phyloP scores from a whole-genome alignment of 768 basidiomycete genomes.

The Mycena polygramma region DNA sequence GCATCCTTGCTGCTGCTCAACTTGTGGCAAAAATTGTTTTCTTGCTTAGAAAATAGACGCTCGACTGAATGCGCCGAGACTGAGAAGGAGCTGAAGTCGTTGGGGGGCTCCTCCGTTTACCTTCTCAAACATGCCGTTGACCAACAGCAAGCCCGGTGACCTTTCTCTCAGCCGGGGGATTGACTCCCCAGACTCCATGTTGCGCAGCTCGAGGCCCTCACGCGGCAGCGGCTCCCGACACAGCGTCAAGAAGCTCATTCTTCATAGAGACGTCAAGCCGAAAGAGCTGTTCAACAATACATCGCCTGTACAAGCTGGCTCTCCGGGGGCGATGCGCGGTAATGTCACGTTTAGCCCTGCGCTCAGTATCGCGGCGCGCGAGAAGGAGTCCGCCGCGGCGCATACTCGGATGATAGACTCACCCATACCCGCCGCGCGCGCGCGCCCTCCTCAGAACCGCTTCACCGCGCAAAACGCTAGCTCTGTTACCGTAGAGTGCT shows the following conservation, averaged over 20 bases:
- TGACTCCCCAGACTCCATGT: constrained; percentile 72
- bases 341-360: constrained; percentile 83
- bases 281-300: constrained; percentile 74
- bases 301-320: constrained; percentile 41
- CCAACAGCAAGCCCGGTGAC: constrained; percentile 67
- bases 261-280: constrained; percentile 88
- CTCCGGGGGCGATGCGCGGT: constrained; percentile 58
- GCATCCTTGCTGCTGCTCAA: constrained; percentile 7
- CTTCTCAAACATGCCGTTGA: constrained; percentile 58
- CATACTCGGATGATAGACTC: constrained; percentile 47
- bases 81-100: neutral
- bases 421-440: constrained; percentile 52
- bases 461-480: constrained; percentile 54
- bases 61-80: neutral
- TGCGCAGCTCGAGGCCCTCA: constrained; percentile 71
- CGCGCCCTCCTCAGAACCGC: constrained; percentile 48
- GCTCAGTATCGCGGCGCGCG: constrained; percentile 79
- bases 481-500: too few relatives aligned
- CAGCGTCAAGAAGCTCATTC: constrained; percentile 93
- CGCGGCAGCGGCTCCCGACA: constrained; percentile 54
- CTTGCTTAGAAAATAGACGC: neutral
- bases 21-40: neutral
- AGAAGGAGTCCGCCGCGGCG: constrained; percentile 69
- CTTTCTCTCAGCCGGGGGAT: constrained; percentile 64
- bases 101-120: constrained; percentile 44